Conservation (phyloP, 164 flowering plant genomes). For the Warburgia ugandensis region DNA sequence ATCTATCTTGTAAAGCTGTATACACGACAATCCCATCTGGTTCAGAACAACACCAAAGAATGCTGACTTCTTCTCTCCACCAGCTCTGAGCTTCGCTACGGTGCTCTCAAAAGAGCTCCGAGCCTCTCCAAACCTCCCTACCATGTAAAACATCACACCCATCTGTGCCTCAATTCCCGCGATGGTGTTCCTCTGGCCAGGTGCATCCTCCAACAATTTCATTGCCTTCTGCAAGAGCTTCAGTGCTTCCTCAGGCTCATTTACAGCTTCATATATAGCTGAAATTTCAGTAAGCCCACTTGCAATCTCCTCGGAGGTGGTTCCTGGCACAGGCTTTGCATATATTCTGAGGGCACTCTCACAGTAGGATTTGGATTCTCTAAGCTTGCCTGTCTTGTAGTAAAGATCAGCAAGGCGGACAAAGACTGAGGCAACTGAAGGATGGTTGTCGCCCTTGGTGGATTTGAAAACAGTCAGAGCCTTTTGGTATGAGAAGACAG, state of each 20-base stretch:
- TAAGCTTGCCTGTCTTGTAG: slow-evolving; percentile 80
- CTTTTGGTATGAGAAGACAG: slow-evolving; percentile 94
- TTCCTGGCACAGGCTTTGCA: slow-evolving; percentile 90
- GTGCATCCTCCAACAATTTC: slow-evolving; percentile 81
- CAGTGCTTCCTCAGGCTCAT: slow-evolving; percentile 91
- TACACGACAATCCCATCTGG: slow-evolving; percentile 95
- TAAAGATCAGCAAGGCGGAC: slow-evolving; percentile 90
- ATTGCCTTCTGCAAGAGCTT: slow-evolving; percentile 85
- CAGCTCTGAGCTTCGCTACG: slow-evolving; percentile 70
- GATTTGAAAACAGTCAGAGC: slow-evolving; percentile 96
- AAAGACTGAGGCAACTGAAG: slow-evolving; percentile 84
- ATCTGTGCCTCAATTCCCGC: slow-evolving; percentile 96
- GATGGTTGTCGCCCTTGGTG: slow-evolving; percentile 83
- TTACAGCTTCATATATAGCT: slow-evolving; percentile 79
- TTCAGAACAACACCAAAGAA: slow-evolving; percentile 92
- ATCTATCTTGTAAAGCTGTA: slow-evolving; percentile 84
- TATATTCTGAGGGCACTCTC: slow-evolving; percentile 89
- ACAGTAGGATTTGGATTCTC: slow-evolving; percentile 92
- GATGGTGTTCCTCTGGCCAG: slow-evolving; percentile 81
- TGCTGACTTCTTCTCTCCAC: slow-evolving; percentile 91
- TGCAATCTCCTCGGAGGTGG: slow-evolving; percentile 89
- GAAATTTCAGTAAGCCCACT: slow-evolving; percentile 81
- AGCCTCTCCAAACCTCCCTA: slow-evolving; percentile 78
- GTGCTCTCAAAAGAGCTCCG: slow-evolving; percentile 71
- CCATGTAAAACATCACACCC: slow-evolving; percentile 87